Evolutionary conservation across 208 protist species (phyloP).

Genomic region (Kentomonas sorsogonicus): DNA sequence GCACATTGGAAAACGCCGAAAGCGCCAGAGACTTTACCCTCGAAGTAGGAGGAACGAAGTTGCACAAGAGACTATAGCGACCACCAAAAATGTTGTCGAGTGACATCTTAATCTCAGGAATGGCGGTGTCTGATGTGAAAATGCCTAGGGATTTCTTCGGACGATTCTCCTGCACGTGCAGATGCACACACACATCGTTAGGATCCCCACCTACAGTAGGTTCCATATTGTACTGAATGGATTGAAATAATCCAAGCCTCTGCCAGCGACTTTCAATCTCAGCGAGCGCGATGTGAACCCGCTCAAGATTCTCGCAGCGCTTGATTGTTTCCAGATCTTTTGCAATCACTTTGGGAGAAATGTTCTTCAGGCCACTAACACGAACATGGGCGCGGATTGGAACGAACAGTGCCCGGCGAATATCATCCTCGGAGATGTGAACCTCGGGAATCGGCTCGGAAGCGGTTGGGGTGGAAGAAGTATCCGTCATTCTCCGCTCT

Average conservation of each 20-base stretch:
- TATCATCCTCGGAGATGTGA: conserved; percentile 49
- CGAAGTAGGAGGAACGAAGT: conserved; percentile 77
- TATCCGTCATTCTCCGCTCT: too few relatives aligned
- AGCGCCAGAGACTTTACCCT: conserved; percentile 65
- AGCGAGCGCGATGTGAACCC: conserved; percentile 46
- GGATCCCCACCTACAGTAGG: conserved; percentile 56
- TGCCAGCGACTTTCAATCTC: conserved; percentile 50
- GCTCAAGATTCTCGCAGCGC: conserved; percentile 46
- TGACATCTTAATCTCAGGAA: conserved; percentile 66
- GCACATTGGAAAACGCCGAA: conserved; percentile 74
- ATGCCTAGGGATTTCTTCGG: conserved; percentile 71
- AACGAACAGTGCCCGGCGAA: conserved; percentile 32
- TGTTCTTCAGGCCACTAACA: conserved; percentile 38
- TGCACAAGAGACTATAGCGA: conserved; percentile 68
- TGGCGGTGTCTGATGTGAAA: conserved; percentile 76
- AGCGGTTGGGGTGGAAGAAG: too few relatives aligned
- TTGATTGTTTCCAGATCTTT: conserved; percentile 76
- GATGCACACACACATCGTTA: conserved; percentile 71
- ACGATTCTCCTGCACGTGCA: conserved; percentile 64
- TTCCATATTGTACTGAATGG: conserved; percentile 80
- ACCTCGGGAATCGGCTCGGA: conserved; percentile 12
- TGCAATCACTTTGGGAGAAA: conserved; percentile 58
- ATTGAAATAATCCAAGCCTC: conserved; percentile 59
- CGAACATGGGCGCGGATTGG: conserved; percentile 68
- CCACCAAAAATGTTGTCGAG: conserved; percentile 74